Percentiles rank a stretch among this genome's conserved stretches.
phyloP scores from a whole-genome alignment of 2,329 filamentous ascomycete species.

The Mycocentrospora acerina region DNA sequence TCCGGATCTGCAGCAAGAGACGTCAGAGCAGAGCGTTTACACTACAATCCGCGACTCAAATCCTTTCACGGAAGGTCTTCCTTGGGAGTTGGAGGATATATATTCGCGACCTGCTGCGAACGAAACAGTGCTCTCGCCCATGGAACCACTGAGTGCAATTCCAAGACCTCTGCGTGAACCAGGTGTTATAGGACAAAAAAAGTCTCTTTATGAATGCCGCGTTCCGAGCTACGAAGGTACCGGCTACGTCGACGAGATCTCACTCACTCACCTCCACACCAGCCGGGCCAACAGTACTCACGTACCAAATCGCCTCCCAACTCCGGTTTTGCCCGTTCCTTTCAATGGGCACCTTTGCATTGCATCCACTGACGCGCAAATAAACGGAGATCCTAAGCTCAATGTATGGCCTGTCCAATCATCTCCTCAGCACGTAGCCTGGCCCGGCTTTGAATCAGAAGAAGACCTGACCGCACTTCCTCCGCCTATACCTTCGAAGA shows the following conservation, averaged over 20 bases:
- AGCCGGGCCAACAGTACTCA: slow-evolving; percentile 4
- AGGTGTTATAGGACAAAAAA: background rate
- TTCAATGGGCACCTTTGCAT: slow-evolving; percentile 12
- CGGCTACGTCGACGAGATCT: slow-evolving; percentile 22
- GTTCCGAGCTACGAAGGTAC: slow-evolving; percentile 29
- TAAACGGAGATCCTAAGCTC: background rate
- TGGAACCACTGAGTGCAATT: slow-evolving; percentile 19
- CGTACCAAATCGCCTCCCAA: slow-evolving; percentile 17
- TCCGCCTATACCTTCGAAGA: slow-evolving; percentile 25
- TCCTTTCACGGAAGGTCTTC: slow-evolving; percentile 10
- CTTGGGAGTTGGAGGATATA: background rate
- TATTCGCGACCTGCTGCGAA: background rate
- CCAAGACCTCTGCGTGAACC: slow-evolving; percentile 14
- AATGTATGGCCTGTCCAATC: slow-evolving; percentile 10
- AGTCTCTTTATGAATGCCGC: slow-evolving; percentile 6
- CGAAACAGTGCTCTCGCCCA: slow-evolving; percentile 13
- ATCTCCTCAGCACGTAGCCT: slow-evolving; percentile 1
- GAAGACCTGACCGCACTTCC: slow-evolving; percentile 1
- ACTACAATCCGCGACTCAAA: slow-evolving; percentile 16
- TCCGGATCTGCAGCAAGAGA: slow-evolving; percentile 4
- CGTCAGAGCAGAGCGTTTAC: slow-evolving; percentile 18
- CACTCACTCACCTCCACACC: slow-evolving; percentile 14
- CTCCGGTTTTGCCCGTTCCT: slow-evolving; percentile 16
- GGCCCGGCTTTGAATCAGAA: slow-evolving; percentile 13
- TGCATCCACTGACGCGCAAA: slow-evolving; percentile 6